Evolutionary conservation across 805 yeast species (phyloP), one percentile per base, ranked within the genome.

Genomic region (Spathaspora passalidarum): DNA sequence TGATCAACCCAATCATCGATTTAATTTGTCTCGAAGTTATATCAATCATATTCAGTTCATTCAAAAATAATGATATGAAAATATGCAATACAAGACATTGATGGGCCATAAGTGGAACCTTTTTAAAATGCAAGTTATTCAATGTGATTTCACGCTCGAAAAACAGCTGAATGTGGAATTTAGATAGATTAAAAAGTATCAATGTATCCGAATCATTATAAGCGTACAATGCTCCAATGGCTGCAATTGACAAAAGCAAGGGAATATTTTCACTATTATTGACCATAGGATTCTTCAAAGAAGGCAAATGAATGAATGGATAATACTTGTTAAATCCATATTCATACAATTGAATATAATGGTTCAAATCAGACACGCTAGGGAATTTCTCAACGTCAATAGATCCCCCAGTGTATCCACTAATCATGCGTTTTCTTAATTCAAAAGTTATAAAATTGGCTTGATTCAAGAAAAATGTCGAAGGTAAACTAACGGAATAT

Each of bases 221-320:
- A 0, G 88, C 81, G 57, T 87, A 88, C 18, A 91, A 72, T 0
- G 97, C 96, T 37, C 98, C 98, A 47, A 91, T 80, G 13, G 96
- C 84, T 1, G 94, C 86, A 79, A 90, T 86, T 2, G 95, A 81
- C 45, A 90, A 68, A 5, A 88, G 61, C 39, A 91, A 72, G 2
- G 96, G 91, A 60, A 82, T 62, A 64, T 75, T 59, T 60, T 75
- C 66, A 71, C 68, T 69, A 47, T 62, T 64, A 40, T 68, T 68
- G n/a, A 61, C 67, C 60, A 56, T 53, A 1, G 73, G 68, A 37
- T 59, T 63, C 40, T 62, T 49, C 79, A 73, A 41, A 77, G 78
- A 61, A 17, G 88, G 87, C 39, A 86, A 67, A 64, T 90, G 96
- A 51, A 91, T 79, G 60, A 90, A 89, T 19, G 95, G 91, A 65